Base-by-base conservation (phyloP, 2,329 filamentous ascomycete genomes). In the Cladosporium sphaerospermum region DNA sequence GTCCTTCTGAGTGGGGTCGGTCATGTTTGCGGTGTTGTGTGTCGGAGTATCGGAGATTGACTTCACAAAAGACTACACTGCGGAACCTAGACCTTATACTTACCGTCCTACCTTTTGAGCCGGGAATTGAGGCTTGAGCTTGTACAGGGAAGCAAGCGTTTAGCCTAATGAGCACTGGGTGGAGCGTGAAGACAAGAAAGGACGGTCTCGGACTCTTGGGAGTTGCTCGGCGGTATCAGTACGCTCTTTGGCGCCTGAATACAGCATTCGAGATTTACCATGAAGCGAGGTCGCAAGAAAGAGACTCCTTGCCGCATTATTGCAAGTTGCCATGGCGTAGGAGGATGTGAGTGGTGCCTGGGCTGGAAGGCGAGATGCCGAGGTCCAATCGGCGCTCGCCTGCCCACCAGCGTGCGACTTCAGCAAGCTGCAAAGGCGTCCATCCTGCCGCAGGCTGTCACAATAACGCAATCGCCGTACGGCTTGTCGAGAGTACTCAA, bases 1-100 rank as follows among this genome's bases (percentile, higher is more conserved):
- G 62, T 73, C 67, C 32, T 51, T 78, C 44, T 86, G 85, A 36
- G 73, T 62, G 72, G 71, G 68, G 64, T 73, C 67, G 46, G 67
- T 54, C 52, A 54, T 54, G 5, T n/a, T 50, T 44, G 52, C 41
- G 32, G 45, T 48, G 10, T 47, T 10, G 7, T 31, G n/a, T 31
- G 23, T 45, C 14, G 43, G 23, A 28, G 16, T 45, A 18, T 32
- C 8, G n/a, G 4, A 14, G n/a, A 39, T n/a, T n/a, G 16, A 14
- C 8, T 13, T 37, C 11, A 31, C 42, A 14, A 11, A 13, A 9
- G 39, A 5, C 23, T 28, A 28, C 5, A 28, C 23, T n/a, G n/a
- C 14, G 31, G 32, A 36, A 40, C 7, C 13, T 41, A 19, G 31
- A 19, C 16, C 40, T 51, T 51, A 51, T 51, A 51, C 32, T 43